A percentile compares a stretch with the other conserved stretches of the same genome.
These are phyloP conservation scores for Eucalyptus lansdowneana DNA, from an alignment of 345 rosid genomes.

Conservation along the genomic window DNA sequence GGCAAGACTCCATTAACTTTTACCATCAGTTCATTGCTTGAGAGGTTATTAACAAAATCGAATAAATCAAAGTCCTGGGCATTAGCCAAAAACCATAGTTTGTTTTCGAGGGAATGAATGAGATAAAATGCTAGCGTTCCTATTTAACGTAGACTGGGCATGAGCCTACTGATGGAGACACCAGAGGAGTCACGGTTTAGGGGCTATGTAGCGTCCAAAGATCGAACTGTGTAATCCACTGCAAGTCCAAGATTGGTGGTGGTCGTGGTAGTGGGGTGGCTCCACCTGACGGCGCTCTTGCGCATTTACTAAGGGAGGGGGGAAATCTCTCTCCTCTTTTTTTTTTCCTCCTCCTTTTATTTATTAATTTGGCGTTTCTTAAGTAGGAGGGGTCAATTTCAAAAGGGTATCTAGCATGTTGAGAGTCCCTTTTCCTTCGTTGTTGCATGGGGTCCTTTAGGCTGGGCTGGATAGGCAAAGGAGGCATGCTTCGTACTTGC, in stretches of 20 bases:
- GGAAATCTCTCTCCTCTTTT: neutral
- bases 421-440: neutral
- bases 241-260: neutral
- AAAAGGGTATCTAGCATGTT: neutral
- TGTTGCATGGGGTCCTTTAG: neutral
- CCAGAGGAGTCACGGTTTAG: neutral
- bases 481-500: neutral
- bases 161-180: neutral
- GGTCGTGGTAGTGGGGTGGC: conserved; percentile 1
- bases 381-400: neutral
- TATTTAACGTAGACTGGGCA: neutral
- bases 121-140: neutral
- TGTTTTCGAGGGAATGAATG: neutral
- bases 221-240: neutral
- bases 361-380: neutral
- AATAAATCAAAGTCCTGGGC: neutral
- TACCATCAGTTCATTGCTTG: neutral
- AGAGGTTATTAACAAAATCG: neutral
- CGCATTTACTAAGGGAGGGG: neutral
- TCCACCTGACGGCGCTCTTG: conserved; percentile 8
- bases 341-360: neutral
- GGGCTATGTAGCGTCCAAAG: neutral
- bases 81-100: neutral
- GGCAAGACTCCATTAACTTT: neutral
- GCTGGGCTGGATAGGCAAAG: neutral